Base-by-base conservation (phyloP, 2,329 filamentous ascomycete genomes). In the Colletotrichum lini region DNA sequence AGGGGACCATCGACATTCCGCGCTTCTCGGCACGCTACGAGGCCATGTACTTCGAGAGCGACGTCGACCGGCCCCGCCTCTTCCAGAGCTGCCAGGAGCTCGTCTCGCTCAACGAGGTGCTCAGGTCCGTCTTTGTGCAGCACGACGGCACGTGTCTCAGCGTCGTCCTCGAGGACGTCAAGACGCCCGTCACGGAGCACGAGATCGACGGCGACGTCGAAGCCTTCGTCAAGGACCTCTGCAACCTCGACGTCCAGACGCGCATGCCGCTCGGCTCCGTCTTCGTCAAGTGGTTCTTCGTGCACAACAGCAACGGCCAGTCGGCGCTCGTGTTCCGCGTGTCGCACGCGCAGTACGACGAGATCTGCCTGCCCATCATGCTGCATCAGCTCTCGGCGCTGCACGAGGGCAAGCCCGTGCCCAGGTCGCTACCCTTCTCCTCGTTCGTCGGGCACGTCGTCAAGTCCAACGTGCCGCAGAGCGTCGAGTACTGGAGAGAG, bases 271-370 rank as follows among this genome's bases (percentile, higher is more conserved):
- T 88, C 10, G 91, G 90, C 2, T 88, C 89, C 2, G 82, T 88
- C 18, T 91, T 91, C 72, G 84, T 89, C 67, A 89, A 89, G 72
- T 91, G 89, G 82, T 85, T 89, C 74, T 84, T 88, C 54, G 81
- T 90, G 53, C 82, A 83, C 67, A 72, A 72, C 70, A 59, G 77
- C 47, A 76, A 74, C 21, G 75, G 73, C 42, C 73, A 77, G 40
- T 83, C 80, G 44, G 84, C 81, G 58, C 86, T 92, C 16, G 81
- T 88, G 70, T 85, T 92, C 77, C 87, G 91, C 67, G 86, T 93
- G 66, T 92, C 90, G 0, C 91, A 93, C 78, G 89, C 91, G 0
- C 91, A 93, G 74, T 93, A 92, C 76, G 91, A 93, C 73, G 91
- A 91, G 73, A 90, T 93, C 26, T 92, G 88, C 74, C 84, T 93